Evolutionary conservation across 202 grass and related monocot genomes (phyloP), one percentile per base, ranked within the genome.

Genomic region (Setaria italica): DNA sequence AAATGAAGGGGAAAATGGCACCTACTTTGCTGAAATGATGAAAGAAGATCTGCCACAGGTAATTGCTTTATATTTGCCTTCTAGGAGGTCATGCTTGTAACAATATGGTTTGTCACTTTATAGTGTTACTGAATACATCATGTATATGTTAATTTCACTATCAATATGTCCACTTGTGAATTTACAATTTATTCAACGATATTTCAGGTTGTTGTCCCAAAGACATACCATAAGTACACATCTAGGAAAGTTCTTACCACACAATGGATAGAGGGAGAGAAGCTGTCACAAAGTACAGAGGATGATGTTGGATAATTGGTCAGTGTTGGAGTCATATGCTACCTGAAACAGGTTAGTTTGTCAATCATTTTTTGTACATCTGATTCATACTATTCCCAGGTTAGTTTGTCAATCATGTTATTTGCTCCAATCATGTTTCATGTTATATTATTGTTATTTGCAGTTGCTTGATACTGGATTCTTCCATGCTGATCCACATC

Each of bases 401-500:
- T 54, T 79, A 33, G 11, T 63, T 63, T 63, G 29, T 15, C 29
- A 19, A 19, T 17, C 6, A 66, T 9, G 39, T 73, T 70, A 32
- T 72, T 85, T 3, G 1, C 9, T 17, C 14, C 68, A 81, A 46
- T 11, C n/a, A 33, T 7, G 19, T 74, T 79, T 74, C 59, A 77
- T 89, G 11, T 62, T 71, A 67, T 82, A 17, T 21, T 82, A 19
- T 74, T 90, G 39, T 68, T 70, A 37, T 83, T 92, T 89, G 80
- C 86, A 95, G 96, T 91, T 99, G 82, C 93, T 99, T 87, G 96
- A 92, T 87, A 99, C 96, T 69, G 96, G 96, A 49, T 95, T 99
- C 85, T 99, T 99, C 81, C 96, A 99, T 43, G 96, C 96, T 51
- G 96, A 99, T 86, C 96, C 96, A 73, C 96, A 99, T 87, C 96